Evolutionary conservation across 2,329 filamentous ascomycete species (phyloP), one percentile per base, ranked within the genome.

Genomic region (Trichoderma breve): DNA sequence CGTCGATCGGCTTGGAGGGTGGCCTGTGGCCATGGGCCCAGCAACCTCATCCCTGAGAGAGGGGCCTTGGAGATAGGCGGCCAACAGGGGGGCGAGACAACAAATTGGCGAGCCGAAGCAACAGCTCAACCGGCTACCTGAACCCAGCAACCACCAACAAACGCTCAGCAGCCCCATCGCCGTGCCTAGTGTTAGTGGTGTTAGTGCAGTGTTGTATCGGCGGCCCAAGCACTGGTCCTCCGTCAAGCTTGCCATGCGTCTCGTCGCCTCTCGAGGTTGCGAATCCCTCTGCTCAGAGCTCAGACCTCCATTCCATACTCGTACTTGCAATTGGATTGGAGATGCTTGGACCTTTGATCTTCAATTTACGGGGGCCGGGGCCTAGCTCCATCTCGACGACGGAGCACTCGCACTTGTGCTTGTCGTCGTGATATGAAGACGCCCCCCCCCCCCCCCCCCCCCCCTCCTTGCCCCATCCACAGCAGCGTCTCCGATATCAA

Each of bases 1-100:
- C 71, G 71, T 72, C 71, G 71, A 72, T 72, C 71, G 71, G 60
- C 57, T 72, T 64, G 66, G 71, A 60, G 71, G 71, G 63, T 60
- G 62, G 34, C 61, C 55, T 67, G 39, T 43, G 63, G 57, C 39
- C 63, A 58, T 72, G 26, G 66, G 18, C 39, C 62, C 64, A 70
- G 47, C 58, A 70, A 34, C 64, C 47, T 60, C 21, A 66, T 66
- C 43, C 43, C 47, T 66, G 64, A 53, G 57, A 61, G 53, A 65
- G 63, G 61, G 60, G 61, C 61, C 61, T 51, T 36, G 32, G 32
- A 71, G 70, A 64, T 71, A 67, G 63, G 55, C 70, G 55, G 63
- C 62, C 63, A 67, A 30, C 62, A 71, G 63, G 63, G 63, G 57
- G 34, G 70, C 64, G 58, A 24, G 58, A 58, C 55, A 24, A 66